Percentiles rank a stretch among this genome's conserved stretches.
Evolutionary conservation across 2,329 filamentous ascomycete species (phyloP).

Genomic region (Akanthomyces uredinophilus): DNA sequence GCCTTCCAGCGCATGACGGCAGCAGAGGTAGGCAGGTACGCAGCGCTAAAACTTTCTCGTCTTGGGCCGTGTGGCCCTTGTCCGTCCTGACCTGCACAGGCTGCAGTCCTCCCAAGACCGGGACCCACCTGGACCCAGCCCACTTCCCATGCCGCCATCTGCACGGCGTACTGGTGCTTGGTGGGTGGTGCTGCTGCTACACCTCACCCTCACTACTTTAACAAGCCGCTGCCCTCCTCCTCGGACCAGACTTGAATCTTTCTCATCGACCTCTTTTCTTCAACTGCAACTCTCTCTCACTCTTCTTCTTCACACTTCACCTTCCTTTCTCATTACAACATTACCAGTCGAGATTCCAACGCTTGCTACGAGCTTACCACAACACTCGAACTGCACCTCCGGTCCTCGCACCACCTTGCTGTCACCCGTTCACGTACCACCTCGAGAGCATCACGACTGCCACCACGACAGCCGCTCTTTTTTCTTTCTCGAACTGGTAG

Average conservation of each 20-base stretch:
- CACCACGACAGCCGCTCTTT: background rate
- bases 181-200: background rate
- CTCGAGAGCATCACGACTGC: constrained; percentile 7
- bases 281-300: background rate
- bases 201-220: constrained; percentile 1
- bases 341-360: background rate
- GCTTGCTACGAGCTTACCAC: constrained; percentile 1
- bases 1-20: constrained; percentile 3
- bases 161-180: background rate
- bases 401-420: constrained; percentile 2
- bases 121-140: background rate
- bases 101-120: background rate
- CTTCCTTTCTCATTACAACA: background rate
- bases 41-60: constrained; percentile 13
- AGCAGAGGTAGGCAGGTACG: constrained; percentile 10
- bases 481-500: background rate
- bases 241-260: background rate
- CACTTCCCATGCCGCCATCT: constrained; percentile 12
- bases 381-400: background rate
- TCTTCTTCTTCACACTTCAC: background rate
- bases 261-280: background rate
- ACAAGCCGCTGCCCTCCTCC: constrained; percentile 13
- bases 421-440: background rate
- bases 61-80: background rate
- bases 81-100: background rate